Percentiles rank a stretch among this genome's conserved stretches.
Evolutionary conservation across 306 rosid species (phyloP).

Genomic region (Lathyrus oleraceus): DNA sequence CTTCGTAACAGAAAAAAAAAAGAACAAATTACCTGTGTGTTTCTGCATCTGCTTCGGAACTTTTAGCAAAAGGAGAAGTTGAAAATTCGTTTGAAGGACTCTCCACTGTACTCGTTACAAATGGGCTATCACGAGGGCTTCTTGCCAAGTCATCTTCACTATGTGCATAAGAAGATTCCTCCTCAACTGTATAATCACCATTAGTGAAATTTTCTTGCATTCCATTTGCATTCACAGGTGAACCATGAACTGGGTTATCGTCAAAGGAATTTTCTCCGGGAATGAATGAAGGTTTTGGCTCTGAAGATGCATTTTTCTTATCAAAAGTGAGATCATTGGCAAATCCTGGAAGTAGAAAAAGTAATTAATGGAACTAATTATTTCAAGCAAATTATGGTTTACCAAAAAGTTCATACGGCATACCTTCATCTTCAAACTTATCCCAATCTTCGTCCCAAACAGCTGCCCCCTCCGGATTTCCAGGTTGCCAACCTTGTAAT

Average conservation of each 20-base stretch:
- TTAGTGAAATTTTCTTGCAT: conserved; percentile 44
- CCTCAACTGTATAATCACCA: conserved; percentile 55
- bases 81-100: conserved; percentile 69
- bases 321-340: conserved; percentile 65
- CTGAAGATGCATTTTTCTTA: conserved; percentile 44
- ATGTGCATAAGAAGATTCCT: conserved; percentile 65
- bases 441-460: conserved; percentile 99
- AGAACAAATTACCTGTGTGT: conserved; percentile 54
- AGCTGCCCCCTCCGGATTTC: conserved; percentile 73
- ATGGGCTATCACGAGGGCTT: conserved; percentile 76
- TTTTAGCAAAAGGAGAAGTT: conserved; percentile 53
- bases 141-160: conserved; percentile 64
- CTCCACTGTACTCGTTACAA: conserved; percentile 57
- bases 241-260: conserved; percentile 51
- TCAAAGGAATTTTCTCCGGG: conserved; percentile 54
- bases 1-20: not conserved
- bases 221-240: conserved; percentile 53
- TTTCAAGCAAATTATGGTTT: conserved; percentile 19
- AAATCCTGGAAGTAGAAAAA: conserved; percentile 68
- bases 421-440: conserved; percentile 98
- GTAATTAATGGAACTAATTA: conserved; percentile 24
- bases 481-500: conserved; percentile 91
- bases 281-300: conserved; percentile 46
- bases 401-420: conserved; percentile 16
- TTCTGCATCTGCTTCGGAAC: conserved; percentile 68